Conservation (phyloP, 1,139 yeast species). For the Candida sp. region DNA sequence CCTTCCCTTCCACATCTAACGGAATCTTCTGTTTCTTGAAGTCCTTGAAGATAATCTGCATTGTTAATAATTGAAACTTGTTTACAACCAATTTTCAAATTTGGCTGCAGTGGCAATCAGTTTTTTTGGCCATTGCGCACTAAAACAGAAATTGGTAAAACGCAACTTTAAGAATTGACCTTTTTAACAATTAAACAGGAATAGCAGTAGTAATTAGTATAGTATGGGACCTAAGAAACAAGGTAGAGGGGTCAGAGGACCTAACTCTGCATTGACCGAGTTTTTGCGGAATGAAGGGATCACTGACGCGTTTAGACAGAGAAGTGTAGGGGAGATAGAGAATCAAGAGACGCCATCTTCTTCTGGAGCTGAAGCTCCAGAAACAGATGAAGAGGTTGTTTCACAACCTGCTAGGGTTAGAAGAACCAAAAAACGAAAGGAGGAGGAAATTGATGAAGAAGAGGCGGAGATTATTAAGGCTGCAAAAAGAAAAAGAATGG, state of each 20-base stretch:
- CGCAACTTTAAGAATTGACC: too few relatives aligned
- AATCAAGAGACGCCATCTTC: neutral
- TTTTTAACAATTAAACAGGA: too few relatives aligned
- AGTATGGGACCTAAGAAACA: conserved; percentile 8
- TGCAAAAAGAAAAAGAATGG: conserved; percentile 31
- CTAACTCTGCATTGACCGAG: conserved; percentile 77
- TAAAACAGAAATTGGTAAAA: neutral
- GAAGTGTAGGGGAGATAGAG: conserved; percentile 35
- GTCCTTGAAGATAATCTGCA: conserved; percentile 87
- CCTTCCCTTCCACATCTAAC: conserved; percentile 68
- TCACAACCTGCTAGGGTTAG: conserved; percentile 27
- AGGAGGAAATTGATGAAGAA: conserved; percentile 25
- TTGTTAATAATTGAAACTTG: conserved; percentile 16
- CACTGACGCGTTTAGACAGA: conserved; percentile 70
- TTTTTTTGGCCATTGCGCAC: neutral
- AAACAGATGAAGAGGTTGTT: conserved; percentile 1
- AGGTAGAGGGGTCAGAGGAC: conserved; percentile 56
- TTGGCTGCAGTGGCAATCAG: conserved; percentile 1
- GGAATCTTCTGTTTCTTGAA: conserved; percentile 89
- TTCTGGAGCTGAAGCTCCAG: conserved; percentile 4
- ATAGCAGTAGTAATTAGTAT: too few relatives aligned
- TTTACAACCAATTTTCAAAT: neutral
- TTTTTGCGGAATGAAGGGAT: conserved; percentile 81
- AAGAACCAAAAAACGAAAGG: conserved; percentile 16
- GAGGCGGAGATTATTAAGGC: conserved; percentile 37